Base-by-base conservation (phyloP, 164 flowering plant species). In the Annona squamosa region DNA sequence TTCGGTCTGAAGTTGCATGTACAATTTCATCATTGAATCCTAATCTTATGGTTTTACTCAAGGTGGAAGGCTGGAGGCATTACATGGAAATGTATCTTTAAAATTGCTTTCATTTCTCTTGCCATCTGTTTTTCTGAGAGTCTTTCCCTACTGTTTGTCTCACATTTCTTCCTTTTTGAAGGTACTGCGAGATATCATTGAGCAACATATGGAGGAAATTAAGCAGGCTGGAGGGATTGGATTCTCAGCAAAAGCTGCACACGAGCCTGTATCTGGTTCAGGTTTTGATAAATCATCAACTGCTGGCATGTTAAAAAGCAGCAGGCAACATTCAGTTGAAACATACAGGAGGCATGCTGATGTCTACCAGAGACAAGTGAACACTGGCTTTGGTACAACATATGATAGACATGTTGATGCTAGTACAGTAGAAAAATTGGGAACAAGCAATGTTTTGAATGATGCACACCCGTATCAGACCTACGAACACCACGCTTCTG, bases 171-270 rank as follows among this genome's bases (percentile, higher is more conserved):
- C 48, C 64, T 80, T 47, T 57, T 73, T 80, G 16, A 72, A 94
- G 98, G 97, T 94, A 62, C 83, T 82, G 81, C 86, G 92, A 73
- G 90, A 89, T 74, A 90, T 95, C 76, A 95, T 95, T 63, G 92
- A 89, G 69, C 94, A 88, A 56, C 89, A 88, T 80, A 95, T 89
- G 92, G 97, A 91, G 75, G 92, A 88, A 82, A 89, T 93, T 71
- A 87, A 81, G 80, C 80, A 79, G 67, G 90, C 94, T 68, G 92
- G 90, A 72, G 93, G 91, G 5, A 87, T 89, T 75, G 91, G 94
- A 41, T 83, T 87, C 79, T 79, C 80, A 56, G 81, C 75, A 46
- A 86, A 87, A 72, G 90, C 82, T 52, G 63, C 82, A 69, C 81
- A 80, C 70, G 86, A 78, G 42, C 68, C 77, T 63, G 76, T 77